These are phyloP conservation scores for Pleurotus citrinopileatus DNA, from an alignment of 768 basidiomycete genomes.

Conservation along the genomic window DNA sequence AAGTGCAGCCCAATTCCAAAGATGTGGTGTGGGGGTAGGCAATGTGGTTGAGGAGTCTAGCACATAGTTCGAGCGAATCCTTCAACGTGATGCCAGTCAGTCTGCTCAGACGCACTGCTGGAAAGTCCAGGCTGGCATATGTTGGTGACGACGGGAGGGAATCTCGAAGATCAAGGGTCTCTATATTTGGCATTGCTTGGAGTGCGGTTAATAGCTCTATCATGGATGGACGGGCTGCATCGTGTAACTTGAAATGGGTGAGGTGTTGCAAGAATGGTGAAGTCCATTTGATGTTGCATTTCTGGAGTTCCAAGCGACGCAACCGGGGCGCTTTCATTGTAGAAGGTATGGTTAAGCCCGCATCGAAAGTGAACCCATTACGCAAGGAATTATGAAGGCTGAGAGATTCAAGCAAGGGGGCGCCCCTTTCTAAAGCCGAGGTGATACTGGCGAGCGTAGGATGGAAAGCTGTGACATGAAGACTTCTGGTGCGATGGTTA, in stretches of 20 bases:
- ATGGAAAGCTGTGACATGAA: conserved; percentile 25
- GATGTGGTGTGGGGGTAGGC: conserved; percentile 16
- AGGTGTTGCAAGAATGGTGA: conserved; percentile 32
- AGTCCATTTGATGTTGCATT: conserved; percentile 33
- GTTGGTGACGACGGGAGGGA: conserved; percentile 26
- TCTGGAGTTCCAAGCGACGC: conserved; percentile 30
- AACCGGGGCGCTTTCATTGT: conserved; percentile 29
- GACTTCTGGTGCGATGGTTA: conserved; percentile 28
- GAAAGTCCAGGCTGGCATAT: conserved; percentile 4
- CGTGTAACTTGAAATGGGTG: conserved; percentile 32
- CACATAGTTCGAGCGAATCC: conserved; percentile 18
- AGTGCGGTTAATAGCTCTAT: conserved; percentile 30
- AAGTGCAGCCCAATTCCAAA: conserved; percentile 16
- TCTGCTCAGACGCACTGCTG: conserved; percentile 15
- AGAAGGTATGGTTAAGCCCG: conserved; percentile 21
- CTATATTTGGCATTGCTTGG: conserved; percentile 29
- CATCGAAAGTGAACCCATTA: conserved; percentile 16
- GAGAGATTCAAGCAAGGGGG: conserved; percentile 32
- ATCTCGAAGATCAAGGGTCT: conserved; percentile 31
- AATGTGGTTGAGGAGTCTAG: conserved; percentile 22
- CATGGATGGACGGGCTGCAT: conserved; percentile 26
- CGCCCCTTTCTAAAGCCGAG: conserved; percentile 7
- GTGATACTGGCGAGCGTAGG: not conserved
- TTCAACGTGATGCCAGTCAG: conserved; percentile 22
- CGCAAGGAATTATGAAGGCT: conserved; percentile 18